Evolutionary conservation across 169 alveolate species (phyloP), one percentile per base, ranked within the genome.

Genomic region (Plasmodium fragile): DNA sequence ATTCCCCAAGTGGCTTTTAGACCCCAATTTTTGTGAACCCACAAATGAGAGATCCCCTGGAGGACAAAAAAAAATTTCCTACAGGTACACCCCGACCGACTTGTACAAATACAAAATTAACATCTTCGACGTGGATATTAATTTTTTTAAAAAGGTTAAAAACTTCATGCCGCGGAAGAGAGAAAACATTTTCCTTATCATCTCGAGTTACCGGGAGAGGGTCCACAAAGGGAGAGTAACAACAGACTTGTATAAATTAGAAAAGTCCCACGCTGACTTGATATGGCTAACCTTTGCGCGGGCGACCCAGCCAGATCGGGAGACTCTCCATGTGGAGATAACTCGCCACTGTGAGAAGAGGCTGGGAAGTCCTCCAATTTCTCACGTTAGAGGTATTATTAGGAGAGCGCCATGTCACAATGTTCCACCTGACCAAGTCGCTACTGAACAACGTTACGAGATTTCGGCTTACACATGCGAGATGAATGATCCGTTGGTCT

Each of bases 101-200:
- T 71, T 83, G 28, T 83, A 71, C 78, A 83, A 71, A 83, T 83
- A 83, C 82, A 83, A 71, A 83, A 83, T 83, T 41, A 83, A 83
- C 53, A 25, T 83, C 16, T 69, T 83, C 39, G 92, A 83, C 22
- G 32, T 65, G 4, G 92, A 83, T 53, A 53, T 43, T 5, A 18
- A 55, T n/a, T 41, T 71, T 71, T 83, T 83, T 41, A 72, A 83
- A 71, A 65, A 16, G 34, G 53, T 22, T 2, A 71, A 71, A 3
- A 18, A 55, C 25, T 55, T 81, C 75, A 25, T 81, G 70, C 25
- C 78, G 16, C 41, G 39, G 65, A 55, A 81, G 28, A 59, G 70
- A 22, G 92, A 69, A 83, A 70, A 83, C 71, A 41, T 70, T 25
- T 83, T 83, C 71, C 53, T 69, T 11, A 70, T 83, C 34, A 71